phyloP scores from a whole-genome alignment of 208 protist species.

The Zelonia costaricensis region DNA sequence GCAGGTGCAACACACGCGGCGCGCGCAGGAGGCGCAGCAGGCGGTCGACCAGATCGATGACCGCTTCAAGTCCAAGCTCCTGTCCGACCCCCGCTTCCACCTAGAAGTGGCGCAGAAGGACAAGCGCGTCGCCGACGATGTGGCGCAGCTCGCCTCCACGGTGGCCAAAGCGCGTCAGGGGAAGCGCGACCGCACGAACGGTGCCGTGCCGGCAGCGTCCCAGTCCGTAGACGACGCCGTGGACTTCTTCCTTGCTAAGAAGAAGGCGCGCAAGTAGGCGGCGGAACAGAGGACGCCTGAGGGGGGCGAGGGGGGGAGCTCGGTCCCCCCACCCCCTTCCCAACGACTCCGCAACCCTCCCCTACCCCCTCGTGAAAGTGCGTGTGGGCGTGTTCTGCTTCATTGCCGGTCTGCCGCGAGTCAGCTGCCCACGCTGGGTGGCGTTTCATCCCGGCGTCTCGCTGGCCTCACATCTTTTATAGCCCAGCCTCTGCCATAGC shows the following conservation, averaged over 20 bases:
- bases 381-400: too few relatives aligned
- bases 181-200: slow-evolving; percentile 24
- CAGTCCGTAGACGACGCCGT: slow-evolving; percentile 41
- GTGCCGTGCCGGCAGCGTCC: background rate
- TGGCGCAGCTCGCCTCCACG: slow-evolving; percentile 67
- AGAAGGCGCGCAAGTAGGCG: slow-evolving; percentile 10
- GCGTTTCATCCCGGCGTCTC: too few relatives aligned
- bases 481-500: too few relatives aligned
- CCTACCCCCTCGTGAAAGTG: too few relatives aligned
- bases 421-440: too few relatives aligned
- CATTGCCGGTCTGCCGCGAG: too few relatives aligned
- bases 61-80: slow-evolving; percentile 84
- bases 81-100: slow-evolving; percentile 85
- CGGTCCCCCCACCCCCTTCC: background rate
- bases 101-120: slow-evolving; percentile 78
- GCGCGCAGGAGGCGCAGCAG: slow-evolving; percentile 33
- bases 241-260: slow-evolving; percentile 75
- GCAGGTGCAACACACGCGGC: slow-evolving; percentile 36
- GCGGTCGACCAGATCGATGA: slow-evolving; percentile 65
- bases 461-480: too few relatives aligned
- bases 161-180: slow-evolving; percentile 68
- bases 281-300: too few relatives aligned
- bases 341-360: too few relatives aligned
- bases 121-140: slow-evolving; percentile 57
- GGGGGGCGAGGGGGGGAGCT: background rate